phyloP scores from a whole-genome alignment of 1,139 yeast genomes.

The Keqinozyma sinolaborantium region DNA sequence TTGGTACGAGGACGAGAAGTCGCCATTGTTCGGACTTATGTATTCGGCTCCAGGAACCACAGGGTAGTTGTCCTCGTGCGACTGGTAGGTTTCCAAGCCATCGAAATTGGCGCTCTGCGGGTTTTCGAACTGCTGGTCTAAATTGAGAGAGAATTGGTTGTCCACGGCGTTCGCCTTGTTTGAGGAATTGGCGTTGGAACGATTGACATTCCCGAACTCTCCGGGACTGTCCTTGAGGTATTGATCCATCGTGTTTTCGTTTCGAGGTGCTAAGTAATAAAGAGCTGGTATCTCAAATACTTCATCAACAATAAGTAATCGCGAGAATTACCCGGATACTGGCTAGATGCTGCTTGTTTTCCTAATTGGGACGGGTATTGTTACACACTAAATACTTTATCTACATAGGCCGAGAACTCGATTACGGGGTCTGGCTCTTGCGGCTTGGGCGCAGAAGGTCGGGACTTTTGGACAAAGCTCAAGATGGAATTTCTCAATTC shows the following conservation, averaged over 20 bases:
- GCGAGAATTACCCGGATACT: too few relatives aligned
- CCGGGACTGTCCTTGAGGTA: slow-evolving; percentile 37
- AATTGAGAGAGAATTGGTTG: slow-evolving; percentile 9
- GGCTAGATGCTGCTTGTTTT: too few relatives aligned
- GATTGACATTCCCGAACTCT: slow-evolving; percentile 11
- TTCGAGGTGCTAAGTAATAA: too few relatives aligned
- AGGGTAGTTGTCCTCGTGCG: slow-evolving; percentile 5
- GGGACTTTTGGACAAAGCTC: too few relatives aligned
- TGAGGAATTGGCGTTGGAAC: slow-evolving; percentile 6
- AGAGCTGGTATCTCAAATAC: too few relatives aligned
- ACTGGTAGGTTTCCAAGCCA: slow-evolving; percentile 5
- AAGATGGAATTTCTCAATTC: slow-evolving; percentile 1
- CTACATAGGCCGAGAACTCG: too few relatives aligned
- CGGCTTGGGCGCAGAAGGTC: too few relatives aligned
- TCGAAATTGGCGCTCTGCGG: slow-evolving; percentile 6
- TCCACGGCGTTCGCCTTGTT: slow-evolving; percentile 2
- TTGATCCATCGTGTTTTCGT: slow-evolving; percentile 34
- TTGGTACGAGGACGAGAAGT: slow-evolving; percentile 12
- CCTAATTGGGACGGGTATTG: too few relatives aligned
- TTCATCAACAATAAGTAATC: too few relatives aligned
- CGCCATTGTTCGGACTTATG: slow-evolving; percentile 10
- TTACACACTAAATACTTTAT: too few relatives aligned
- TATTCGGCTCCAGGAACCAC: slow-evolving; percentile 13
- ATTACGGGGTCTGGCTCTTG: too few relatives aligned
- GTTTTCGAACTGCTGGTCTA: slow-evolving; percentile 13